A percentile compares a stretch with the other conserved stretches of the same genome.
phyloP scores from a whole-genome alignment of 2,329 filamentous ascomycete species.

The Monilinia fructicola region DNA sequence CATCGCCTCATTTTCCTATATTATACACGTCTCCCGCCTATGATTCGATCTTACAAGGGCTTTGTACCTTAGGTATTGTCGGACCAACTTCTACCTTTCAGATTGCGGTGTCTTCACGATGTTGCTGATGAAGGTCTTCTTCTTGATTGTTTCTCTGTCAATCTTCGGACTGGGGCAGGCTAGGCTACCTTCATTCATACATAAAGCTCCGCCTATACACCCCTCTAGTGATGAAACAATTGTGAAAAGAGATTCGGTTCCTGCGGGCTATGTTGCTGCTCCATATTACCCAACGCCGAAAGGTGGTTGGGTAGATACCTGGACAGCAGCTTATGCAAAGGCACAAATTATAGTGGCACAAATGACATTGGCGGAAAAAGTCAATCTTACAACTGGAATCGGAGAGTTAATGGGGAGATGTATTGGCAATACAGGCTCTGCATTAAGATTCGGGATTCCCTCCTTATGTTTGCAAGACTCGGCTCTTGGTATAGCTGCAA shows the following conservation, averaged over 20 bases:
- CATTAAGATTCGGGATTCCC: constrained; percentile 67
- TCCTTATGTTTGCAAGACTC: constrained; percentile 71
- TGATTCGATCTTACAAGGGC: not conserved
- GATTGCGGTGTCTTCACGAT: not conserved
- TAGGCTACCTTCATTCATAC: constrained; percentile 13
- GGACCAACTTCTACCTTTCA: not conserved
- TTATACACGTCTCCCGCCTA: not conserved
- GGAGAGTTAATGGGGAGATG: constrained; percentile 72
- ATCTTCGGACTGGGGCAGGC: constrained; percentile 10
- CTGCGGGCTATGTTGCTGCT: constrained; percentile 35
- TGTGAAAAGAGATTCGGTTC: constrained; percentile 23
- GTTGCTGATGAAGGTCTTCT: constrained; percentile 8
- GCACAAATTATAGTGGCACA: constrained; percentile 66
- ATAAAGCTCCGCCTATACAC: constrained; percentile 1
- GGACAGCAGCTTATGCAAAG: constrained; percentile 69
- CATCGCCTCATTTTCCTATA: constrained; percentile 10
- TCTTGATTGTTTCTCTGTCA: constrained; percentile 14
- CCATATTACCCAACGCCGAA: constrained; percentile 39
- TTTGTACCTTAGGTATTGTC: not conserved
- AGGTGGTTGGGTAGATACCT: constrained; percentile 58
- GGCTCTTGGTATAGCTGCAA: constrained; percentile 68
- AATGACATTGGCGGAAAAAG: constrained; percentile 80
- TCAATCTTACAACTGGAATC: constrained; percentile 71
- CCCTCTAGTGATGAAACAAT: constrained; percentile 1
- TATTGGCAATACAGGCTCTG: constrained; percentile 74